Conservation (phyloP, 495 filamentous ascomycete genomes). For the Letharia columbiana region DNA sequence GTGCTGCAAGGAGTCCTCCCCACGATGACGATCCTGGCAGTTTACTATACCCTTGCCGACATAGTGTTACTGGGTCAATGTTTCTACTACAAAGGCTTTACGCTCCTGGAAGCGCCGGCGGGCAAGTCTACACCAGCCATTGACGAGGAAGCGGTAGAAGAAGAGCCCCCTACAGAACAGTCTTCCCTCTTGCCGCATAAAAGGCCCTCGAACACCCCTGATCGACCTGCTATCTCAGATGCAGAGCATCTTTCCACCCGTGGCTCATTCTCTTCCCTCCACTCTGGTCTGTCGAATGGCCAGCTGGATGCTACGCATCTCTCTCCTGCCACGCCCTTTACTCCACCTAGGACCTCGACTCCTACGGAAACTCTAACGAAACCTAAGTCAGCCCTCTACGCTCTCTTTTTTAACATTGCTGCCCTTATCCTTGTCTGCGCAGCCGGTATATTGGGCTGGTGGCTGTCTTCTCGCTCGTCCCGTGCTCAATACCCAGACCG, state of each 20-base stretch:
- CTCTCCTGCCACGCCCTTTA: constrained; percentile 71
- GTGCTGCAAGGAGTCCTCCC: constrained; percentile 89
- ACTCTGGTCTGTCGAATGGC: constrained; percentile 25
- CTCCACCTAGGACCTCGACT: constrained; percentile 29
- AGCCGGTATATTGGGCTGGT: constrained; percentile 82
- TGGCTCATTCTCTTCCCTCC: constrained; percentile 28
- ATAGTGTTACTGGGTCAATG: constrained; percentile 79
- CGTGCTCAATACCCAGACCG: constrained; percentile 13
- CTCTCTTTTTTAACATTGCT: constrained; percentile 59
- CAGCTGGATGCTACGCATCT: constrained; percentile 56
- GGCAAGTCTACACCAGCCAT: constrained; percentile 1
- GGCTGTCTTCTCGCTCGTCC: constrained; percentile 45
- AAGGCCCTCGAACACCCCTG: constrained; percentile 4
- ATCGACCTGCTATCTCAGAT: constrained; percentile 13
- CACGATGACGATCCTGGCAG: constrained; percentile 90
- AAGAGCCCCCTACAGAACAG: constrained; percentile 16
- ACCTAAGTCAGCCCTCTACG: constrained; percentile 41
- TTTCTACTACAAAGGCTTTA: constrained; percentile 89
- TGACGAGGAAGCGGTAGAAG: constrained; percentile 20
- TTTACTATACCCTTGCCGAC: constrained; percentile 94
- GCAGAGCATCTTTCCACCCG: constrained; percentile 8
- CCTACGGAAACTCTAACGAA: constrained; percentile 25
- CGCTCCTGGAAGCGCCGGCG: constrained; percentile 45
- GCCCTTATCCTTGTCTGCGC: constrained; percentile 70
- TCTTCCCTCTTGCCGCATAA: constrained; percentile 22